Evolutionary conservation across 2,329 filamentous ascomycete genomes (phyloP), one percentile per base, ranked within the genome.

Genomic region (Stagonosporopsis rhizophila): DNA sequence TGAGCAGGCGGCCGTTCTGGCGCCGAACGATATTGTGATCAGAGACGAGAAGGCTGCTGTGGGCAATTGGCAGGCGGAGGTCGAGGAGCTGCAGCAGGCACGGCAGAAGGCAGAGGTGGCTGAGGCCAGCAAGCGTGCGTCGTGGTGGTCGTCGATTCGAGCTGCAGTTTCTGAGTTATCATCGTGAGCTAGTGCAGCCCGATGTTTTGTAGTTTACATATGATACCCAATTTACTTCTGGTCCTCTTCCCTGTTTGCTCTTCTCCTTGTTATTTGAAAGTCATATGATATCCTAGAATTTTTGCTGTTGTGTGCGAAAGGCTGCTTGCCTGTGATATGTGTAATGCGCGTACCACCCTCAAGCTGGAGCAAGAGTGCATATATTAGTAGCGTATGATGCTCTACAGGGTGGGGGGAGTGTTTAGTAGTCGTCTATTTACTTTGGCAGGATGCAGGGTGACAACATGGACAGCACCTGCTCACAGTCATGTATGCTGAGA

Each of bases 21-120:
- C 61, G 9, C 65, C 65, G 7, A 61, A 56, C 12, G 65, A 68
- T 11, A 46, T 62, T 25, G 59, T 49, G 1, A 66, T 69, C 4
- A 35, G 60, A 12, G 62, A 62, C 25, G 67, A 69, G 32, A 67
- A 62, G 52, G 60, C 66, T 9, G 56, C 58, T 2, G 45, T 68
- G 0, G 5, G 41, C 2, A 49, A 42, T 1, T 69, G 67, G 67
- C 58, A 66, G 47, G 64, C 58, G 3, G 55, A 61, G 25, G 41
- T 65, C 28, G 48, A 48, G 22, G 44, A 44, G 22, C 6, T 28
- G 14, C 40, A 55, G 40, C 52, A 55, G 9, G 28, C 25, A 25
- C 23, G 49, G 6, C 58, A 49, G 17, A 37, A 51, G 23, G 40
- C 30, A 2, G 35, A 49, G 34, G 34, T 23, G 15, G 35, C 22